Conservation (phyloP, 371 early-diverging fungal genomes). For the Mortierella sp. region DNA sequence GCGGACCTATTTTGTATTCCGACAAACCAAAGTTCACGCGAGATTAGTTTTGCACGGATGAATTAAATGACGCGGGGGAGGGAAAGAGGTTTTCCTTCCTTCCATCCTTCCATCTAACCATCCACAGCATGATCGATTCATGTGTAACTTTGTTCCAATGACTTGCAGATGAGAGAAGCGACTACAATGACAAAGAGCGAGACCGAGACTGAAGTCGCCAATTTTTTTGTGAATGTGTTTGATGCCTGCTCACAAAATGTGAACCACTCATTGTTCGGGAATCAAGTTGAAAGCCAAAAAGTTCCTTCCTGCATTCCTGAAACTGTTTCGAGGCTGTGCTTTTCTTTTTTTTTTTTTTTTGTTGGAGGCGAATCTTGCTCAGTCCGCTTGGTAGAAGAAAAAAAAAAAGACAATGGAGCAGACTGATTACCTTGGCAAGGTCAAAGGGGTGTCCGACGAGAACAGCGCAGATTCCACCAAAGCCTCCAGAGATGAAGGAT, state of each 20-base stretch:
- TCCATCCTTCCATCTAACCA: too few species aligned
- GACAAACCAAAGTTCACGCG: not conserved
- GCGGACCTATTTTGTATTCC: slow-evolving; percentile 66
- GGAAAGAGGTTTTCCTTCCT: not conserved
- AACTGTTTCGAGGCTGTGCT: not conserved
- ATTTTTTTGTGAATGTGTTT: not conserved
- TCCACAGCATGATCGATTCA: not conserved
- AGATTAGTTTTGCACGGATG: not conserved
- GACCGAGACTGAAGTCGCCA: not conserved
- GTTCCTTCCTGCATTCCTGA: too few species aligned
- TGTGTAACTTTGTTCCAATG: not conserved
- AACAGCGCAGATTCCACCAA: slow-evolving; percentile 85
- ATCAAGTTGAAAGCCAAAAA: too few species aligned
- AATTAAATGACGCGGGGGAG: too few species aligned
- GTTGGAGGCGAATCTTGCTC: not conserved
- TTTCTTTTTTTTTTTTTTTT: not conserved
- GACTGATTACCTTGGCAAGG: slow-evolving; percentile 72
- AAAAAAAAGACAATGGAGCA: not conserved
- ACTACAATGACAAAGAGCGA: too few species aligned
- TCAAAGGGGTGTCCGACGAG: slow-evolving; percentile 88
- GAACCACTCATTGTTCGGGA: too few species aligned
- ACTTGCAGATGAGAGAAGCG: not conserved
- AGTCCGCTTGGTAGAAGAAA: not conserved
- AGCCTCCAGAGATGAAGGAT: slow-evolving; percentile 96
- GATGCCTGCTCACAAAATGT: not conserved